These are phyloP conservation scores for Malassezia cuniculi DNA, from an alignment of 1,284 basidiomycete genomes.

Conservation along the genomic window DNA sequence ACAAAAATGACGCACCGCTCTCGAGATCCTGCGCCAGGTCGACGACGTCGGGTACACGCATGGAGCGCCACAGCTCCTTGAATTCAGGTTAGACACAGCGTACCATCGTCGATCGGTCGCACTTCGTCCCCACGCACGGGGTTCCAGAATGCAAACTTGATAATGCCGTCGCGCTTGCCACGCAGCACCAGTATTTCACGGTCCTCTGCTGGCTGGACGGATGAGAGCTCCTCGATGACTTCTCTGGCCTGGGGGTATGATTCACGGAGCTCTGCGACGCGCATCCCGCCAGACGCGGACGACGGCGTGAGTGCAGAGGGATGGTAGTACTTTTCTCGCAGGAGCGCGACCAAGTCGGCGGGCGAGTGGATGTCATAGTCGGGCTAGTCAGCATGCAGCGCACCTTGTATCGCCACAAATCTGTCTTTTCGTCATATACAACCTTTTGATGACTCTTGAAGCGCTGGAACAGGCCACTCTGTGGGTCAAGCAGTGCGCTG, in stretches of 20 bases:
- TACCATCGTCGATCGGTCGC: constrained; percentile 65
- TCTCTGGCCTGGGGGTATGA: constrained; percentile 66
- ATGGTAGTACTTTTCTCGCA: constrained; percentile 45
- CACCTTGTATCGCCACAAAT: constrained; percentile 66
- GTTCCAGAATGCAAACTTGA: constrained; percentile 73
- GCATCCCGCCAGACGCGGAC: constrained; percentile 52
- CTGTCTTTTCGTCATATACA: constrained; percentile 64
- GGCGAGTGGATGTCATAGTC: constrained; percentile 75
- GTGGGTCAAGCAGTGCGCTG: constrained; percentile 55
- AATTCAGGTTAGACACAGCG: constrained; percentile 56
- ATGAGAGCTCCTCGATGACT: constrained; percentile 32
- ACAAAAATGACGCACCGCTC: constrained; percentile 49
- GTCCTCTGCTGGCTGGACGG: constrained; percentile 52
- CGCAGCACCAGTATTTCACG: constrained; percentile 74
- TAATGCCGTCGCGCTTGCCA: constrained; percentile 62
- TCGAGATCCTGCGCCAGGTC: constrained; percentile 64
- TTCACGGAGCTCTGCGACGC: constrained; percentile 70
- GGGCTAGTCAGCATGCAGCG: constrained; percentile 52
- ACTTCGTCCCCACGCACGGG: constrained; percentile 66
- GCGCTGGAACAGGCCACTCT: constrained; percentile 59
- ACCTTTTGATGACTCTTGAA: constrained; percentile 69
- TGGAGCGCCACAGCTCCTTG: constrained; percentile 65
- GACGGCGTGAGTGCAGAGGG: constrained; percentile 19
- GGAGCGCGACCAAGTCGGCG: constrained; percentile 63
- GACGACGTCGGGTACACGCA: constrained; percentile 70